A percentile compares a stretch with the other conserved stretches of the same genome.
phyloP scores from a whole-genome alignment of 345 rosid genomes.

The Murraya paniculata region DNA sequence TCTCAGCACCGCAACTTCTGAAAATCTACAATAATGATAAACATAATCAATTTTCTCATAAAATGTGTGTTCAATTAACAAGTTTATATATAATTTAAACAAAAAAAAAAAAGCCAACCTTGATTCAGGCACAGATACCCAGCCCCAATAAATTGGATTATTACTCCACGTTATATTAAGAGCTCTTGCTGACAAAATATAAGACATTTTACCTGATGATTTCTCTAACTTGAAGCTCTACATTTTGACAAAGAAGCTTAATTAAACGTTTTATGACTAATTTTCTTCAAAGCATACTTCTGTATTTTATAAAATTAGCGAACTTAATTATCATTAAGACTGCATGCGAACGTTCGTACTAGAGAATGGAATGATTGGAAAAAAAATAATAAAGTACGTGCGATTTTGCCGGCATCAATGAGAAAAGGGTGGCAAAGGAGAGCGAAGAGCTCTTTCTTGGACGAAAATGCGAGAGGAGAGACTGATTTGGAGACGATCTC shows the following conservation, averaged over 20 bases:
- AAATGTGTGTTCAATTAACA: no score
- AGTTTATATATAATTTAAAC: no score
- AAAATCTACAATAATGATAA: conserved; percentile 23
- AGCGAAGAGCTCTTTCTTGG: conserved; percentile 58
- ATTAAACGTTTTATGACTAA: not conserved
- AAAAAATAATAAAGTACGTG: conserved; percentile 5
- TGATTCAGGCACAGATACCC: conserved; percentile 49
- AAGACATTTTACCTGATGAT: conserved; percentile 49
- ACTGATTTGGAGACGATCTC: conserved; percentile 28
- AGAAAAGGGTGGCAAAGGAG: conserved; percentile 45
- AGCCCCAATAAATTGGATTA: conserved; percentile 51
- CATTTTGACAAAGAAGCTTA: not conserved
- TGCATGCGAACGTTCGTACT: not conserved
- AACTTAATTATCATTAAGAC: no score
- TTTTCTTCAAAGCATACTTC: no score
- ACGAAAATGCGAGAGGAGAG: conserved; percentile 24
- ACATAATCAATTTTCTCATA: not conserved
- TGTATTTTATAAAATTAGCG: no score
- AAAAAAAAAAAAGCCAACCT: conserved; percentile 27
- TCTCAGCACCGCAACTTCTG: conserved; percentile 37
- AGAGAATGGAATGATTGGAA: no score
- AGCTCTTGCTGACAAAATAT: conserved; percentile 61
- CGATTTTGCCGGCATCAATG: conserved; percentile 46
- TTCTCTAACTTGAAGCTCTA: conserved; percentile 65
- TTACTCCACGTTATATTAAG: conserved; percentile 51